Conservation (phyloP, 2,329 filamentous ascomycete genomes). For the Plenodomus lindquistii region DNA sequence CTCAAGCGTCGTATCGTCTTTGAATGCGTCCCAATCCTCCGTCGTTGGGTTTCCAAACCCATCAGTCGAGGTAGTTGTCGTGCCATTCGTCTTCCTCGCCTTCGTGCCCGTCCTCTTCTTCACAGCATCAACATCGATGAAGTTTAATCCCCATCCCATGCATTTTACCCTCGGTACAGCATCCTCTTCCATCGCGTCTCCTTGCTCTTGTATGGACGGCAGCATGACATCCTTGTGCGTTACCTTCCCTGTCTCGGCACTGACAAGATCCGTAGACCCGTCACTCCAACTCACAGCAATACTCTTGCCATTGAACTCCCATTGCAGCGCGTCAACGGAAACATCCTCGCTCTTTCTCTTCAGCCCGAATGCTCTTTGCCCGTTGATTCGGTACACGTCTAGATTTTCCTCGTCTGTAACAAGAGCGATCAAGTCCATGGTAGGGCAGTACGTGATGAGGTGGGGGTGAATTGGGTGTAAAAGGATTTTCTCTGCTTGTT, state of each 20-base stretch:
- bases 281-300: constrained; percentile 85
- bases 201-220: constrained; percentile 6
- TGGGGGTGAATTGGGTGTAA: constrained; percentile 56
- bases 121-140: constrained; percentile 54
- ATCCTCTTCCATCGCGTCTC: constrained; percentile 5
- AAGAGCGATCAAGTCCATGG: constrained; percentile 80
- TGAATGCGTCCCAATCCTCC: constrained; percentile 40
- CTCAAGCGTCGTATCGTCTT: constrained; percentile 41
- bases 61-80: constrained; percentile 14
- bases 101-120: constrained; percentile 46
- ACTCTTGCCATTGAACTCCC: constrained; percentile 64
- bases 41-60: constrained; percentile 27
- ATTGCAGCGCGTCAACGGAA: constrained; percentile 46
- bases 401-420: constrained; percentile 71
- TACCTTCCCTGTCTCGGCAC: constrained; percentile 78
- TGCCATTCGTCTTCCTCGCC: constrained; percentile 13
- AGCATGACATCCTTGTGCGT: constrained; percentile 62
- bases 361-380: constrained; percentile 67
- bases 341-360: constrained; percentile 44
- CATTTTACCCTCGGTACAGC: constrained; percentile 44
- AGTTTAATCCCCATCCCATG: constrained; percentile 60
- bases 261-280: constrained; percentile 74
- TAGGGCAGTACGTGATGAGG: constrained; percentile 76
- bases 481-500: constrained; percentile 48
- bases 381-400: constrained; percentile 76